These are phyloP conservation scores for Gonium pectorale DNA, from an alignment of 139 green algal species.

Conservation along the genomic window DNA sequence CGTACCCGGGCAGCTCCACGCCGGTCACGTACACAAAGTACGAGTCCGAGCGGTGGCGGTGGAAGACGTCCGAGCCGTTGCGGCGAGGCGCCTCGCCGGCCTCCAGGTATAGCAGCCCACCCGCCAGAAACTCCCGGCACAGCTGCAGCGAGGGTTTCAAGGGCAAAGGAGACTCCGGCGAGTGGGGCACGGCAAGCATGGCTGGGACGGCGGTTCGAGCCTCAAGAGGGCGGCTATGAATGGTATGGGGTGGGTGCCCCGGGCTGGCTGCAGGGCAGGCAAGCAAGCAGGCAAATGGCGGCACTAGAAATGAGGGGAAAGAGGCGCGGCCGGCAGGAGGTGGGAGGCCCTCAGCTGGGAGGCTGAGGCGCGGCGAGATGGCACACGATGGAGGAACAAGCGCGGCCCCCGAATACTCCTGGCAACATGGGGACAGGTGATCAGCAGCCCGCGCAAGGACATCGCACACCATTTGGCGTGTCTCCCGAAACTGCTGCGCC, in stretches of 20 bases:
- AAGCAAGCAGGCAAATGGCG: too few relatives aligned
- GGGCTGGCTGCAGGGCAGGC: too few relatives aligned
- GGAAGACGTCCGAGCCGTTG: conserved; percentile 53
- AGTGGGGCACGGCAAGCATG: background rate
- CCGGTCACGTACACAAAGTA: conserved; percentile 64
- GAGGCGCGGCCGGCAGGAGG: background rate
- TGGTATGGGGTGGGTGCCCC: too few relatives aligned
- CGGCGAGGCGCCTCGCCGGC: conserved; percentile 38
- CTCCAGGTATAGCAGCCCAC: conserved; percentile 59
- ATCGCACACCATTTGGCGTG: conserved; percentile 7
- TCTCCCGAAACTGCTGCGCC: conserved; percentile 20
- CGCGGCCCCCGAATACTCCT: too few relatives aligned
- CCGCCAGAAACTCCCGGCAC: conserved; percentile 28
- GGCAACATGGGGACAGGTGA: too few relatives aligned
- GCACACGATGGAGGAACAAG: too few relatives aligned
- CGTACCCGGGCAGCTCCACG: conserved; percentile 25
- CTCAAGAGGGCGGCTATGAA: too few relatives aligned
- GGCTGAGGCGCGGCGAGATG: too few relatives aligned
- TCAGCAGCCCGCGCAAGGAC: too few relatives aligned
- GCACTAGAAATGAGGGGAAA: too few relatives aligned
- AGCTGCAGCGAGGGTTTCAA: background rate
- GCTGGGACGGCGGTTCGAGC: too few relatives aligned
- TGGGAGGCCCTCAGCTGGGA: too few relatives aligned
- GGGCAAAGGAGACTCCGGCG: background rate
- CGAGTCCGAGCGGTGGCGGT: conserved; percentile 53